These are phyloP conservation scores for Fonsecaea erecta DNA, from an alignment of 2,329 filamentous ascomycete genomes.

Conservation along the genomic window DNA sequence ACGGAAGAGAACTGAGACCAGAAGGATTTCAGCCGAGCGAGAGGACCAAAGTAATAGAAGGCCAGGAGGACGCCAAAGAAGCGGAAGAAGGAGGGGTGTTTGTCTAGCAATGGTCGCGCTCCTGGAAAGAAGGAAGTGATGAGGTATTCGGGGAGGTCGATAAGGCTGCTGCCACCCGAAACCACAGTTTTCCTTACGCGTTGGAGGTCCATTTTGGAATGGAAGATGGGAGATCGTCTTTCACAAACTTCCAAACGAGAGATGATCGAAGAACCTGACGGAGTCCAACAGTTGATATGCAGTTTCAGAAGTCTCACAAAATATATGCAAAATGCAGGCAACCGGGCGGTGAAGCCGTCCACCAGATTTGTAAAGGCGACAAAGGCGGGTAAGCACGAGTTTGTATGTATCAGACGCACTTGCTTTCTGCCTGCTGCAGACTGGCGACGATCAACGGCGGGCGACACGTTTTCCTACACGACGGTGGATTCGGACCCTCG, in stretches of 20 bases:
- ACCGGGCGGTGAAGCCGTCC: conserved; percentile 5
- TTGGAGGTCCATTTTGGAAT: conserved; percentile 29
- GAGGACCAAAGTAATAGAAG: conserved; percentile 36
- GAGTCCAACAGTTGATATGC: conserved; percentile 18
- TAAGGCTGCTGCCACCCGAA: conserved; percentile 25
- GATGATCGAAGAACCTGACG: background rate
- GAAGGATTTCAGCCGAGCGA: conserved; percentile 32
- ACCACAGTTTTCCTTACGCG: conserved; percentile 22
- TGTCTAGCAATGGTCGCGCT: conserved; percentile 35
- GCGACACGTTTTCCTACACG: background rate
- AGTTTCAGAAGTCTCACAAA: conserved; percentile 10
- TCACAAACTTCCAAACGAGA: background rate
- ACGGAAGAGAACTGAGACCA: conserved; percentile 35
- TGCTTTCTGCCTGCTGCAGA: background rate
- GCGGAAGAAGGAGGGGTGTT: conserved; percentile 34
- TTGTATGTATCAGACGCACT: background rate
- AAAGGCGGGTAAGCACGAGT: background rate
- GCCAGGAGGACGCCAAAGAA: conserved; percentile 36
- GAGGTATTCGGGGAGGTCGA: conserved; percentile 35
- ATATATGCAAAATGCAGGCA: background rate
- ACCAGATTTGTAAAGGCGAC: conserved; percentile 17
- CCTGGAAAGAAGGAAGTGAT: conserved; percentile 36
- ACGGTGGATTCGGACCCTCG: background rate
- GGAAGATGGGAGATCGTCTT: background rate
- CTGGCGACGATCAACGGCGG: background rate